phyloP scores from a whole-genome alignment of 2,329 filamentous ascomycete genomes.

The Alternaria panax region DNA sequence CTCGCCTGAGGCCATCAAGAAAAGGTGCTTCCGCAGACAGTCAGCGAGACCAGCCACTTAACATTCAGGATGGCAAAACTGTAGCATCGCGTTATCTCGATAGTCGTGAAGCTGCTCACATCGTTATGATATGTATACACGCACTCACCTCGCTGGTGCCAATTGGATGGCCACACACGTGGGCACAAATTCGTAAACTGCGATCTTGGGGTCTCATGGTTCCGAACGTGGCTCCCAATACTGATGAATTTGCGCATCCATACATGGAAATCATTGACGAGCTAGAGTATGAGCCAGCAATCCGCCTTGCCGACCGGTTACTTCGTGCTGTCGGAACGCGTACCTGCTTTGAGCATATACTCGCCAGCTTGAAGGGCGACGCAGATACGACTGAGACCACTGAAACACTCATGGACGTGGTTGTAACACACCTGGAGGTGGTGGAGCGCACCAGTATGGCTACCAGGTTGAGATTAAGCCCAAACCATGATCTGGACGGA shows the following conservation, averaged over 20 bases:
- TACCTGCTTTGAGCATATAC: slow-evolving; percentile 59
- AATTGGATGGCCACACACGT: slow-evolving; percentile 39
- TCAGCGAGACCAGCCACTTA: not conserved
- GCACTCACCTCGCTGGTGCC: slow-evolving; percentile 48
- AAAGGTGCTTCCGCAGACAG: slow-evolving; percentile 14
- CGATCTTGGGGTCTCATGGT: slow-evolving; percentile 48
- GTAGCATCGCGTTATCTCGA: slow-evolving; percentile 32
- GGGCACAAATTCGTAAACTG: slow-evolving; percentile 49
- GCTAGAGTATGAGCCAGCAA: slow-evolving; percentile 60
- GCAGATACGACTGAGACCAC: not conserved
- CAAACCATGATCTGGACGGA: slow-evolving; percentile 16
- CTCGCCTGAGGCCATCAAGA: slow-evolving; percentile 27
- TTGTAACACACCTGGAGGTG: slow-evolving; percentile 37
- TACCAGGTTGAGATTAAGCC: slow-evolving; percentile 31
- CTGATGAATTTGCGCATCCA: slow-evolving; percentile 38
- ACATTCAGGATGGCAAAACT: not conserved
- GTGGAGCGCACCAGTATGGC: slow-evolving; percentile 31
- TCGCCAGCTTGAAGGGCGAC: slow-evolving; percentile 35
- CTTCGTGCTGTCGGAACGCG: slow-evolving; percentile 59
- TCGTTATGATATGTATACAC: slow-evolving; percentile 52
- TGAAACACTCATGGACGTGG: slow-evolving; percentile 21
- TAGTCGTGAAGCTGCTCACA: slow-evolving; percentile 50
- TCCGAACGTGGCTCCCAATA: slow-evolving; percentile 26
- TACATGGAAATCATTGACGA: slow-evolving; percentile 50
- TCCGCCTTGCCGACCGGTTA: slow-evolving; percentile 59